Percentiles rank a stretch among this genome's conserved stretches.
Conservation (phyloP, 2,329 filamentous ascomycete species). For the Chaetomium globosum region DNA sequence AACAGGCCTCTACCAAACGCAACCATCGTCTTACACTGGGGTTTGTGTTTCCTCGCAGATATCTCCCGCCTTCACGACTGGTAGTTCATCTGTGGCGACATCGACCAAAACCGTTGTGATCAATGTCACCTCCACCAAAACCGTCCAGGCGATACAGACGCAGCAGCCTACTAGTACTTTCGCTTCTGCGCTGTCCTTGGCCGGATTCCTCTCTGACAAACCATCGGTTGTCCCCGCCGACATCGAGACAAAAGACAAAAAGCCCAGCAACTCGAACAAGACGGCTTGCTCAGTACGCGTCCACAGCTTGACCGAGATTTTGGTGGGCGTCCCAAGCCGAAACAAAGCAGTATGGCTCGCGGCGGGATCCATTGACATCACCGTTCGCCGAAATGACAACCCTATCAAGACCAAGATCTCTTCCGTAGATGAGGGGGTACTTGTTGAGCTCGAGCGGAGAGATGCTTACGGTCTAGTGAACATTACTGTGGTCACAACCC, state of each 20-base stretch:
- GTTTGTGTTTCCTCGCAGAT: conserved; percentile 18
- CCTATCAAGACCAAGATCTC: conserved; percentile 54
- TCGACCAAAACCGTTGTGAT: conserved; percentile 43
- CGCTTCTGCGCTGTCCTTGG: conserved; percentile 43
- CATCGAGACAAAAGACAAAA: conserved; percentile 37
- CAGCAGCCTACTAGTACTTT: conserved; percentile 38
- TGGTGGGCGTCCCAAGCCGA: conserved; percentile 56
- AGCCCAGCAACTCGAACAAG: conserved; percentile 46
- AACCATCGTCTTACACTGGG: conserved; percentile 6
- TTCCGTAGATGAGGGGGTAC: conserved; percentile 53
- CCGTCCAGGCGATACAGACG: conserved; percentile 39
- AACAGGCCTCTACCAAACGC: not conserved
- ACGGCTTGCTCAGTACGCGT: conserved; percentile 52
- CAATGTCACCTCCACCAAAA: conserved; percentile 45
- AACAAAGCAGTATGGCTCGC: conserved; percentile 59
- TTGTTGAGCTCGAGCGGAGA: conserved; percentile 55
- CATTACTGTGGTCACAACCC: conserved; percentile 60
- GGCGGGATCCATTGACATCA: conserved; percentile 59
- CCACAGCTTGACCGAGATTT: conserved; percentile 53
- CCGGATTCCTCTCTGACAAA: conserved; percentile 48
- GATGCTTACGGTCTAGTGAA: conserved; percentile 62
- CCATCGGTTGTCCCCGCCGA: conserved; percentile 36
- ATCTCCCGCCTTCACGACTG: conserved; percentile 19
- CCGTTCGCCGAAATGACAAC: conserved; percentile 54
- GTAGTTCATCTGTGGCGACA: conserved; percentile 22